These are phyloP conservation scores for Candida boidinii DNA, from an alignment of 805 yeast species.

Conservation along the genomic window DNA sequence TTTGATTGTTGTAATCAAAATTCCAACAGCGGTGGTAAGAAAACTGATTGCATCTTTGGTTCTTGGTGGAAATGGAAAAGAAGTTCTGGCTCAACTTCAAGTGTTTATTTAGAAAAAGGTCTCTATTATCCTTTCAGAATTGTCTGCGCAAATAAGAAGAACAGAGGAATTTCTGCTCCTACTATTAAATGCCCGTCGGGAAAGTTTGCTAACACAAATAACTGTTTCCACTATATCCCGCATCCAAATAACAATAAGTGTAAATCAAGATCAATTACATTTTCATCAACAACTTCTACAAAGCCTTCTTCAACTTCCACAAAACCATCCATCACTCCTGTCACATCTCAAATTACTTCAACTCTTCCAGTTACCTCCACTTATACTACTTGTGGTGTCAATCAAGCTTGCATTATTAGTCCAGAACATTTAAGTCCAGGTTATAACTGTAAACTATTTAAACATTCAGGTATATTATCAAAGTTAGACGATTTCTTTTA, in stretches of 20 bases:
- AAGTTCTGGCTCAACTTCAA: too few relatives aligned
- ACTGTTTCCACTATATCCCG: background rate
- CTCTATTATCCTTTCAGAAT: slow-evolving; percentile 12
- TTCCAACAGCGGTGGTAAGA: too few relatives aligned
- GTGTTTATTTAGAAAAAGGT: slow-evolving; percentile 6
- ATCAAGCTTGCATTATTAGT: too few relatives aligned
- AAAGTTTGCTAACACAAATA: background rate
- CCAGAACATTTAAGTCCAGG: too few relatives aligned
- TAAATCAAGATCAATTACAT: background rate
- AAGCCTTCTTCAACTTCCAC: too few relatives aligned
- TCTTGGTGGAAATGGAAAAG: too few relatives aligned
- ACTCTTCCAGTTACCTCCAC: background rate
- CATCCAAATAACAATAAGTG: too few relatives aligned
- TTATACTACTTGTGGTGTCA: background rate
- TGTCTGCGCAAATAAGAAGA: slow-evolving; percentile 8
- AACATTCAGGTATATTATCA: too few relatives aligned
- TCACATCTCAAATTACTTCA: background rate
- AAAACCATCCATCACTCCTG: background rate
- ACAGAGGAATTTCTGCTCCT: slow-evolving; percentile 6
- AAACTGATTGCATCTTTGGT: too few relatives aligned
- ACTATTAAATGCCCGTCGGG: slow-evolving; percentile 8
- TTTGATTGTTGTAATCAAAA: slow-evolving; percentile 21
- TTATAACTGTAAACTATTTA: too few relatives aligned
- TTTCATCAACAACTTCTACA: background rate
- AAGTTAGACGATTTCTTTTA: too few relatives aligned